These are phyloP conservation scores for Dipteronia dyeriana DNA, from an alignment of 345 rosid genomes.

Conservation along the genomic window DNA sequence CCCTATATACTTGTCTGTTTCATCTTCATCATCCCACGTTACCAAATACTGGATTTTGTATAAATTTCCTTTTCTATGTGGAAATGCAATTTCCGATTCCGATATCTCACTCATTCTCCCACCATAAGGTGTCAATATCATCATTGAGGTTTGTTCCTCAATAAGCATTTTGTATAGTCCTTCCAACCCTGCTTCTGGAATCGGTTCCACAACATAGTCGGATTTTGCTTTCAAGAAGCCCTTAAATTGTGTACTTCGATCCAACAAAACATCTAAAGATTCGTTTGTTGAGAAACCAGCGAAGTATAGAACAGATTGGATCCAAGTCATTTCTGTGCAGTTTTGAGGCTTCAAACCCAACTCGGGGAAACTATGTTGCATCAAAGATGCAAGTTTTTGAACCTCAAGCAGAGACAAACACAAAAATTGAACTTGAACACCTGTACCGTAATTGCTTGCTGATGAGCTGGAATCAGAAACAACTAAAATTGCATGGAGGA, in stretches of 20 bases:
- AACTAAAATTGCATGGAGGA: slow-evolving; percentile 16
- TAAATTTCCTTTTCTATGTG: slow-evolving; percentile 53
- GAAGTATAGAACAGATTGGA: slow-evolving; percentile 40
- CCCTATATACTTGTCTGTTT: slow-evolving; percentile 19
- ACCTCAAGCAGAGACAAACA: slow-evolving; percentile 41
- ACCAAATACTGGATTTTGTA: slow-evolving; percentile 43
- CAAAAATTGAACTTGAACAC: slow-evolving; percentile 31
- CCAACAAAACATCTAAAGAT: slow-evolving; percentile 31
- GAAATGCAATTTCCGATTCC: slow-evolving; percentile 42
- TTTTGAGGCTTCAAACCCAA: slow-evolving; percentile 41
- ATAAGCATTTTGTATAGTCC: slow-evolving; percentile 29
- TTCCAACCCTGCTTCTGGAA: slow-evolving; percentile 38
- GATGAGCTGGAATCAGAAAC: slow-evolving; percentile 16
- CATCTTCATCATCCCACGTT: slow-evolving; percentile 42
- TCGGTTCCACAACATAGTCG: slow-evolving; percentile 46
- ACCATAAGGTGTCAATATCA: slow-evolving; percentile 61
- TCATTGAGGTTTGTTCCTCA: slow-evolving; percentile 16
- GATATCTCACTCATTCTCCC: slow-evolving; percentile 52
- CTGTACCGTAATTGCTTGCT: background rate
- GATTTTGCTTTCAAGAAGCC: slow-evolving; percentile 50
- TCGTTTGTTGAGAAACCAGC: slow-evolving; percentile 25
- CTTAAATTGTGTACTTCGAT: slow-evolving; percentile 25
- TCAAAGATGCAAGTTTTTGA: slow-evolving; percentile 29
- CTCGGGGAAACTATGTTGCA: slow-evolving; percentile 43
- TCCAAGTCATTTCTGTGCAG: slow-evolving; percentile 54